A percentile compares a stretch with the other conserved stretches of the same genome.
phyloP scores from a whole-genome alignment of 2,329 filamentous ascomycete species.

The Xylaria arbuscula region DNA sequence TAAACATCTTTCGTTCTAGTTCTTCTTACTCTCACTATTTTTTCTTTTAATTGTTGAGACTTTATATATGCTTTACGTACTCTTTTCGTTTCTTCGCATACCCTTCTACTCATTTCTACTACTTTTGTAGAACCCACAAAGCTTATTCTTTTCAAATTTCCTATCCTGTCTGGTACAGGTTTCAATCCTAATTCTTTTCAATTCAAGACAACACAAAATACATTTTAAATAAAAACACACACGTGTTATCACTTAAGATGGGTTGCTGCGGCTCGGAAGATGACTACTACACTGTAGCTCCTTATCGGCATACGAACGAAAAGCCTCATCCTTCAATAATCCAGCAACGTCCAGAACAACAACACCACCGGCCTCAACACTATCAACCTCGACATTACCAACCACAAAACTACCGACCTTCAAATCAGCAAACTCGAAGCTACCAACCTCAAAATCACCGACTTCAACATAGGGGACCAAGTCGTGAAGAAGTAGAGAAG shows the following conservation, averaged over 20 bases:
- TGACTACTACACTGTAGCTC: conserved; percentile 30
- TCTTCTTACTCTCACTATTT: conserved; percentile 12
- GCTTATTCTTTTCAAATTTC: conserved; percentile 4
- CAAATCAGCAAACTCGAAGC: no score
- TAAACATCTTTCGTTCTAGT: conserved; percentile 8
- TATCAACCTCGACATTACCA: neutral
- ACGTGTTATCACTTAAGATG: conserved; percentile 29
- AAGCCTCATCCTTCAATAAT: conserved; percentile 17
- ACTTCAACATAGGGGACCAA: neutral
- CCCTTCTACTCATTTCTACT: neutral
- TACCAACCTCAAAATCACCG: neutral
- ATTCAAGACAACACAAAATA: conserved; percentile 1
- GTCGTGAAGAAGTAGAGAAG: conserved; percentile 29
- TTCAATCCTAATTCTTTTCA: conserved; percentile 14
- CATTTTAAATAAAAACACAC: conserved; percentile 10
- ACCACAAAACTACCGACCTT: neutral
- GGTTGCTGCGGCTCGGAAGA: conserved; percentile 31
- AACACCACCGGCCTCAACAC: neutral
- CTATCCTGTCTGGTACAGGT: conserved; percentile 34
- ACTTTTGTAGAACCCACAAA: neutral
- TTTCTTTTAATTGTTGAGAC: conserved; percentile 1
- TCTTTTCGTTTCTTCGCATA: neutral
- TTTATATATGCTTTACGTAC: neutral
- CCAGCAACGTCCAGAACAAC: neutral
- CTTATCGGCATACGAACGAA: conserved; percentile 16